Evolutionary conservation across 2,329 filamentous ascomycete genomes (phyloP).

Genomic region (Tothia fuscella): DNA sequence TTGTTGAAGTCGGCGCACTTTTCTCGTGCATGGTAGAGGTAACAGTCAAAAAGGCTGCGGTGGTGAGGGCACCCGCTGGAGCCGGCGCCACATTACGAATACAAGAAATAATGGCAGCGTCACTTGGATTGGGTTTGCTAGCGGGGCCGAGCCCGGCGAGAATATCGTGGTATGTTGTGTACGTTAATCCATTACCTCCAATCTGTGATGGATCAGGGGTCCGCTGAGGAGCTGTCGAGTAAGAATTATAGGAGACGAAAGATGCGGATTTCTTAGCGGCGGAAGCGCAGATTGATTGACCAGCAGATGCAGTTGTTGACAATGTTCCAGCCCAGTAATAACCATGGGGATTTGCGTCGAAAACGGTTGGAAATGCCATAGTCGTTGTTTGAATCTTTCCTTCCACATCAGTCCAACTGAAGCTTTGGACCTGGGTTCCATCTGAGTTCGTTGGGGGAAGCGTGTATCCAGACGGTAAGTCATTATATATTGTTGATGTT

Average conservation of each 20-base stretch:
- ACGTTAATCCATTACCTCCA: not conserved
- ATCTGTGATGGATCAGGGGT: not conserved
- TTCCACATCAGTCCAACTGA: not conserved
- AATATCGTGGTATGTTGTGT: too few species aligned
- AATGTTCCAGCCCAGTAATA: constrained; percentile 8
- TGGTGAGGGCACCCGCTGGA: not conserved
- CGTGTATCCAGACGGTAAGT: constrained; percentile 11
- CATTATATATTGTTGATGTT: constrained; percentile 8
- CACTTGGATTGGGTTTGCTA: constrained; percentile 2
- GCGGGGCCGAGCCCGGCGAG: not conserved
- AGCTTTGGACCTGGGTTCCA: constrained; percentile 7
- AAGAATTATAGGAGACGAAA: constrained; percentile 1
- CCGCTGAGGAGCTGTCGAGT: constrained; percentile 1
- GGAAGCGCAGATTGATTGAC: constrained; percentile 3
- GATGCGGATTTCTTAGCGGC: not conserved
- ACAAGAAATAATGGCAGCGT: constrained; percentile 2
- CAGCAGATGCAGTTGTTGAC: constrained; percentile 2
- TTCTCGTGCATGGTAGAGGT: constrained; percentile 2
- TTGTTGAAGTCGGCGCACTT: not conserved
- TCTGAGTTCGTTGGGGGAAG: constrained; percentile 10
- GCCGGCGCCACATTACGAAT: not conserved
- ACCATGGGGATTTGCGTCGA: not conserved
- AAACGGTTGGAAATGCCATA: constrained; percentile 8
- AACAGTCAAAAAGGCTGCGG: constrained; percentile 1
- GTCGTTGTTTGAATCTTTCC: not conserved